Evolutionary conservation across 129 eudicot genomes (phyloP), one percentile per base, ranked within the genome.

Genomic region (Rutidosis leptorrhynchoides): DNA sequence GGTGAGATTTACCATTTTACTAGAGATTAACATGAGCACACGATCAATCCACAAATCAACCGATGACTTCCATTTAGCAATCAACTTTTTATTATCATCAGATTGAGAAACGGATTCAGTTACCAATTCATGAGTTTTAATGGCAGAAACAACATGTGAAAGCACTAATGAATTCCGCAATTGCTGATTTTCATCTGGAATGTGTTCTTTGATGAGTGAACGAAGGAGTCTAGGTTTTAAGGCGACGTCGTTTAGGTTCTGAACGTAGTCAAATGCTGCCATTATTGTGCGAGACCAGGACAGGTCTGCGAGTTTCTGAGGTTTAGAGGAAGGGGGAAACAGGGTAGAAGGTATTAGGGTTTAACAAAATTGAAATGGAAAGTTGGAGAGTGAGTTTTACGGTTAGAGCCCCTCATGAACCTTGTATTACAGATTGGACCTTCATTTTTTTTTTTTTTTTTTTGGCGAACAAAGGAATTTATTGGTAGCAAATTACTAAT

Each of bases 31-130:
- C 56, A 78, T 23, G 62, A 86, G 73, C 49, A 93, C 24, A 7
- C 90, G 92, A 27, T 82, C 64, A 62, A 89, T 56, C 96, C 99
- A 93, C 0, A 74, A 65, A 72, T 93, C 96, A 22, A 89, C 79
- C 22, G 95, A 86, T 0, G 95, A 68, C 56, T 83, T 82, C 95
- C 92, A 93, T 49, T 65, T 74, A 0, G 77, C 83, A 42, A 60
- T 53, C 27, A 80, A 46, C 25, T 75, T 51, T 10, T 87, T 80
- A 43, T 58, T 64, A 23, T 74, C 81, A 1, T 56, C 27, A 23
- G 82, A 52, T 6, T 59, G 62, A n/a, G 70, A 20, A 14, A 62
- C 52, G 24, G 43, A 35, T 72, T 89, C 96, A 8, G 96, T 86
- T 3, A 93, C 62, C 23, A 93, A 79, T 2, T 57, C 58, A 33